Evolutionary conservation across 2,329 filamentous ascomycete genomes (phyloP).

Genomic region (Elsinoe batatas): DNA sequence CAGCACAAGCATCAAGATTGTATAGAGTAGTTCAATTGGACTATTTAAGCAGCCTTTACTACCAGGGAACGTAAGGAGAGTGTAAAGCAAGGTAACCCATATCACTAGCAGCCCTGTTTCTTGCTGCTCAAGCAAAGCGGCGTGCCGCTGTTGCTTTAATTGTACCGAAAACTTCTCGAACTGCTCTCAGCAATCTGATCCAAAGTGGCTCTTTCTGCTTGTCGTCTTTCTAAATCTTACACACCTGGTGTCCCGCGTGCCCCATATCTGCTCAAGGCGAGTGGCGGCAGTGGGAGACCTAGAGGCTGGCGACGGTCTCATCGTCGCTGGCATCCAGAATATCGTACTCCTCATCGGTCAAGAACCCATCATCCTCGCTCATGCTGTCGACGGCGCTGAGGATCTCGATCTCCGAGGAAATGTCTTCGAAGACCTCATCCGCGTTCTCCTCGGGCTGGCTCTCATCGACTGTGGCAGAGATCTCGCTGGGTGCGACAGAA

Average conservation of each 20-base stretch:
- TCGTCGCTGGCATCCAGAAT: slow-evolving; percentile 92
- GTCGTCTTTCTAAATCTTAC: neutral
- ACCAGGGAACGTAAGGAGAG: slow-evolving; percentile 3
- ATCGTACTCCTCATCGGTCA: slow-evolving; percentile 97
- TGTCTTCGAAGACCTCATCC: slow-evolving; percentile 37
- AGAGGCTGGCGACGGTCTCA: slow-evolving; percentile 41
- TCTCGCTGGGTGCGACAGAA: neutral
- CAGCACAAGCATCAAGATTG: neutral
- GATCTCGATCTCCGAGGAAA: slow-evolving; percentile 42
- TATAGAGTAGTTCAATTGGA: neutral
- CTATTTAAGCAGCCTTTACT: neutral
- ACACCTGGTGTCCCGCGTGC: neutral
- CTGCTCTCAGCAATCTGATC: slow-evolving; percentile 3
- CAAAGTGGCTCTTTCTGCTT: neutral
- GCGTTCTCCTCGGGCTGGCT: slow-evolving; percentile 25
- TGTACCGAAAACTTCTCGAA: neutral
- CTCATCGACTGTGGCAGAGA: slow-evolving; percentile 11
- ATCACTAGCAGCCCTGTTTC: neutral
- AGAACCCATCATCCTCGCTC: slow-evolving; percentile 61
- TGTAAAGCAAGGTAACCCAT: neutral
- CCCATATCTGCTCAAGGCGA: too few species aligned
- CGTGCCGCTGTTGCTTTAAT: neutral
- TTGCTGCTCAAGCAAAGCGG: neutral
- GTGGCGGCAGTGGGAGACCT: neutral
- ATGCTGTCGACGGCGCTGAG: slow-evolving; percentile 49